A percentile compares a stretch with the other conserved stretches of the same genome.
These are phyloP conservation scores for Colletotrichum karsti DNA, from an alignment of 2,329 filamentous ascomycete genomes.

Conservation along the genomic window DNA sequence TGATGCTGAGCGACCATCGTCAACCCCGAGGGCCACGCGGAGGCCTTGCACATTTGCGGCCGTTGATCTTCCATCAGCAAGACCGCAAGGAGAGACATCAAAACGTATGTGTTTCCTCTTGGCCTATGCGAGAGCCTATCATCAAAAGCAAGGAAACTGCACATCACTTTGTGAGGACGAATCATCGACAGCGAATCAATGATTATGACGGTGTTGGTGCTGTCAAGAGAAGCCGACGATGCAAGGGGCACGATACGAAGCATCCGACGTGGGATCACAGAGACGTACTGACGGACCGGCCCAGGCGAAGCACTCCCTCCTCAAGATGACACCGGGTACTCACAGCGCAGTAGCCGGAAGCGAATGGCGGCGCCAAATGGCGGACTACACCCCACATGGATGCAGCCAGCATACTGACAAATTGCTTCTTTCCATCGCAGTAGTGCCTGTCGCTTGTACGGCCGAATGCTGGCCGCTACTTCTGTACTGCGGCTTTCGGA, in stretches of 20 bases:
- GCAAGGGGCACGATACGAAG: constrained; percentile 2
- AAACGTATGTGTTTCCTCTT: neutral
- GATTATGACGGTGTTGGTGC: neutral
- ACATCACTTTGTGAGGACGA: neutral
- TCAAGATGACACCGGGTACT: neutral
- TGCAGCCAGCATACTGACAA: neutral
- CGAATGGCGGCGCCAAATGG: neutral
- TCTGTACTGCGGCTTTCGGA: neutral
- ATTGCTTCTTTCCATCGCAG: neutral
- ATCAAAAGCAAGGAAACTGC: neutral
- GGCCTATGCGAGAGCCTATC: neutral
- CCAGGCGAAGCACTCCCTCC: neutral
- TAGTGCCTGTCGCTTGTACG: neutral
- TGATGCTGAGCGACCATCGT: neutral
- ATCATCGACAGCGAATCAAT: neutral
- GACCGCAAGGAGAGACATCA: neutral
- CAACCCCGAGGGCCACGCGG: neutral
- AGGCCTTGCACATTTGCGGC: neutral
- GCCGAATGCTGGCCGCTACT: neutral
- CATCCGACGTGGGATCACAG: neutral
- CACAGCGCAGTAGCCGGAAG: neutral
- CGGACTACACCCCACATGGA: neutral
- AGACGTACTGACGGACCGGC: neutral
- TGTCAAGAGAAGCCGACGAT: neutral
- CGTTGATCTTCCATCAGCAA: neutral